Conservation (phyloP, 192 early-diverging fungal species). For the Coemansia sp. region DNA sequence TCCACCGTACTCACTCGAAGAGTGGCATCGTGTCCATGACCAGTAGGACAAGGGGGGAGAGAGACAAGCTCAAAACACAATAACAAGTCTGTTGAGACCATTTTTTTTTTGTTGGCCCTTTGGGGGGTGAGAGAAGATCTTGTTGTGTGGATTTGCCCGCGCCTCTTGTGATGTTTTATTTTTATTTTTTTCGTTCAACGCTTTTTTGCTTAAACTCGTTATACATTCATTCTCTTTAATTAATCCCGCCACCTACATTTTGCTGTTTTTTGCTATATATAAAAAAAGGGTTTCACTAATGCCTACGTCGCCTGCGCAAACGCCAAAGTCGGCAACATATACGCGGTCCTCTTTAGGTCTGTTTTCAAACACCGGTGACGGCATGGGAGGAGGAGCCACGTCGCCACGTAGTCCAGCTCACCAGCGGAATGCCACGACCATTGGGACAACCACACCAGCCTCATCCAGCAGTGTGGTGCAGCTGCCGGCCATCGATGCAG, state of each 20-base stretch:
- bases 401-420: conserved; percentile 9
- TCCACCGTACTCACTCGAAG: conserved; percentile 56
- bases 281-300: background rate
- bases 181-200: background rate
- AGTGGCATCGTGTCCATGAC: conserved; percentile 61
- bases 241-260: background rate
- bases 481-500: background rate
- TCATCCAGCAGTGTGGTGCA: background rate
- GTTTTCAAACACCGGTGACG: conserved; percentile 1
- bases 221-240: background rate
- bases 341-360: conserved; percentile 42
- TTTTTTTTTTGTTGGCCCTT: conserved; percentile 11
- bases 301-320: background rate
- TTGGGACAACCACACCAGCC: background rate
- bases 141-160: background rate
- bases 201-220: background rate
- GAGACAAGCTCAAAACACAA: background rate
- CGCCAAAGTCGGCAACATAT: conserved; percentile 12
- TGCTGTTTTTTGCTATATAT: background rate
- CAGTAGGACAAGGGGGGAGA: conserved; percentile 10
- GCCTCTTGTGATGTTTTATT: background rate
- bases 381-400: conserved; percentile 3
- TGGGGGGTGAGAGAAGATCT: background rate
- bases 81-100: background rate
- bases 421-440: conserved; percentile 15